phyloP scores from a whole-genome alignment of 192 early-diverging fungal species.

The Dissophora ornata region DNA sequence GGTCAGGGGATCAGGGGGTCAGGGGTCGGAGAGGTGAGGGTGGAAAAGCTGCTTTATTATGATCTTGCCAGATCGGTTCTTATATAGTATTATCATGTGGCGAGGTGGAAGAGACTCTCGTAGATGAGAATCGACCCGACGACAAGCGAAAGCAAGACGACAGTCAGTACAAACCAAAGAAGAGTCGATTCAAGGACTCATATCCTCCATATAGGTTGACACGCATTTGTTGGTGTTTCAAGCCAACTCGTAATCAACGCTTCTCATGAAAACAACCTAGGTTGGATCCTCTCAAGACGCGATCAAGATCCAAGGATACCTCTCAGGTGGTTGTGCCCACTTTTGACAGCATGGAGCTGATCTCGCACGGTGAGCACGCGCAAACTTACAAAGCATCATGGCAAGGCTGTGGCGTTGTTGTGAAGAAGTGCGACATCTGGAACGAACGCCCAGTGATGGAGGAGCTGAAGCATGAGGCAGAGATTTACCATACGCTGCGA shows the following conservation, averaged over 20 bases:
- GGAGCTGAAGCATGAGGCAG: slow-evolving; percentile 41
- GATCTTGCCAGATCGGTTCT: no score
- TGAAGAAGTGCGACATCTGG: slow-evolving; percentile 35
- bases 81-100: no score
- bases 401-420: slow-evolving; percentile 10
- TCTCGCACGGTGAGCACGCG: slow-evolving; percentile 4
- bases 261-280: not conserved
- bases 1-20: no score
- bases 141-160: no score
- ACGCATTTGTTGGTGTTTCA: no score
- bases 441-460: slow-evolving; percentile 6
- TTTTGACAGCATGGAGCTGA: slow-evolving; percentile 15
- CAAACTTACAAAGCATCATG: slow-evolving; percentile 16
- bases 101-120: not conserved
- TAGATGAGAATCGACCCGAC: not conserved
- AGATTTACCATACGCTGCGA: slow-evolving; percentile 16
- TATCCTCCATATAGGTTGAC: no score
- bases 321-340: not conserved
- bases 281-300: not conserved
- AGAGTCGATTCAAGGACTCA: no score
- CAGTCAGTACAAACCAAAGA: no score
- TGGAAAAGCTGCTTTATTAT: no score
- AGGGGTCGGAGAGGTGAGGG: not conserved
- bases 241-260: no score
- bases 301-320: no score